Base-by-base conservation (phyloP, 163 green algal species). In the Chlamydomonas reinhardtii region DNA sequence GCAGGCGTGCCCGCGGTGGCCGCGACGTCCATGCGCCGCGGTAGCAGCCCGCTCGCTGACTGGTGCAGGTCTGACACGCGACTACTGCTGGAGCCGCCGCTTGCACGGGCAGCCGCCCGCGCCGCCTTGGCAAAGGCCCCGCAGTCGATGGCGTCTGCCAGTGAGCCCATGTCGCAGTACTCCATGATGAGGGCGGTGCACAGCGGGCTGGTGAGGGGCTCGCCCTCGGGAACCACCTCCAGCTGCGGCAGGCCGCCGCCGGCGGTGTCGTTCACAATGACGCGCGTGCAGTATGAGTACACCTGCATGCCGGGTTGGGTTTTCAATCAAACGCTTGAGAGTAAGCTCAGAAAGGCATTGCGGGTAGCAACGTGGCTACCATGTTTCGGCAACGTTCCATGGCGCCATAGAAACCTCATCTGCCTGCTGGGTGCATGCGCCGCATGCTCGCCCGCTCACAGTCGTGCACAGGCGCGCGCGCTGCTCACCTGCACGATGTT, bases 61-160 rank as follows among this genome's bases (percentile, higher is more conserved):
- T 56, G n/a, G n/a, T n/a, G 48, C 48, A 14, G 48, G 48, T 17
- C 48, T n/a, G n/a, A n/a, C 48, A 19, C 12, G 11, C 11, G 11
- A 19, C 48, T 9, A 14, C 12, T 56, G 48, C 48, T 56, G 11
- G 48, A 19, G 48, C 12, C 9, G 48, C 48, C 48, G 48, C 48
- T 17, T 9, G 14, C 48, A 56, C 48, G 48, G 14, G 48, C 48
- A 1, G 48, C 48, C 48, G 48, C 48, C 12, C 56, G 54, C 19
- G 76, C 31, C 4, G 71, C 71, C 37, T 14, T 37, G 8, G 59
- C 61, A 32, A 87, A 87, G 14, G 59, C 59, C 61, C 82, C 72
- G n/a, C 31, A 76, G 82, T 87, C 82, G 27, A 87, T 56, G 12
- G 82, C 82, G n/a, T 87, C 82, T 8, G 82, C 82, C n/a, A 87